phyloP scores from a whole-genome alignment of 768 basidiomycete genomes.

The Rubroboletus satanas region DNA sequence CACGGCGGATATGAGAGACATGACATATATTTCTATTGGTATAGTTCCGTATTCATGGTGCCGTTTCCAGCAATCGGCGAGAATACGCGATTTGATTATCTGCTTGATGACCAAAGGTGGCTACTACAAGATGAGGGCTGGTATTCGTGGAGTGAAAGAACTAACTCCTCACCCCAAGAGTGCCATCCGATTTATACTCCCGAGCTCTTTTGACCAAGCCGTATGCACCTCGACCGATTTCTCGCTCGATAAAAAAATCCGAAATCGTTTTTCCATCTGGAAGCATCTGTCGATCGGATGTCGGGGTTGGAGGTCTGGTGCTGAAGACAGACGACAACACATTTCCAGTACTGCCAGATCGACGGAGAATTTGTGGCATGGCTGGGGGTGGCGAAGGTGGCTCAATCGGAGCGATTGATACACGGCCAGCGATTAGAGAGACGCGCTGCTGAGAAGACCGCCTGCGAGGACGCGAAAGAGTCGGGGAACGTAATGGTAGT shows the following conservation, averaged over 20 bases:
- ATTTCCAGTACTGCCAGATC: slow-evolving; percentile 61
- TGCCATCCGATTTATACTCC: slow-evolving; percentile 69
- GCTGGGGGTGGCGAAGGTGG: slow-evolving; percentile 62
- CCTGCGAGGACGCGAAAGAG: slow-evolving; percentile 61
- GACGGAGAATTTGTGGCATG: slow-evolving; percentile 59
- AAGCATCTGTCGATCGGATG: slow-evolving; percentile 27
- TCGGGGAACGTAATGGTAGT: slow-evolving; percentile 45
- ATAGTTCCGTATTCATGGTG: slow-evolving; percentile 94
- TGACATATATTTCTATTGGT: slow-evolving; percentile 95
- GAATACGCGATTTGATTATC: slow-evolving; percentile 95
- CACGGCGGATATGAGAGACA: slow-evolving; percentile 84
- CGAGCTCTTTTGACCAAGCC: slow-evolving; percentile 90
- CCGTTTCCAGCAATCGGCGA: slow-evolving; percentile 99
- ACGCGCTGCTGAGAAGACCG: slow-evolving; percentile 83
- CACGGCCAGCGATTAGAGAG: slow-evolving; percentile 77
- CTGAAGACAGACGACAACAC: slow-evolving; percentile 56
- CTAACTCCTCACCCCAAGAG: slow-evolving; percentile 68
- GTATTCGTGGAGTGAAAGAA: slow-evolving; percentile 1
- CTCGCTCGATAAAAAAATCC: slow-evolving; percentile 80
- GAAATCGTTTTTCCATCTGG: slow-evolving; percentile 70
- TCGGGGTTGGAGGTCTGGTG: slow-evolving; percentile 62
- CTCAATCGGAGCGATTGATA: slow-evolving; percentile 73
- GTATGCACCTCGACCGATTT: slow-evolving; percentile 93
- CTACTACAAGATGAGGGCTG: slow-evolving; percentile 36
- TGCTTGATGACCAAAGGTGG: slow-evolving; percentile 94